A percentile compares a stretch with the other conserved stretches of the same genome.
These are phyloP conservation scores for Acacia acuminata DNA, from an alignment of 306 rosid species.

Conservation along the genomic window DNA sequence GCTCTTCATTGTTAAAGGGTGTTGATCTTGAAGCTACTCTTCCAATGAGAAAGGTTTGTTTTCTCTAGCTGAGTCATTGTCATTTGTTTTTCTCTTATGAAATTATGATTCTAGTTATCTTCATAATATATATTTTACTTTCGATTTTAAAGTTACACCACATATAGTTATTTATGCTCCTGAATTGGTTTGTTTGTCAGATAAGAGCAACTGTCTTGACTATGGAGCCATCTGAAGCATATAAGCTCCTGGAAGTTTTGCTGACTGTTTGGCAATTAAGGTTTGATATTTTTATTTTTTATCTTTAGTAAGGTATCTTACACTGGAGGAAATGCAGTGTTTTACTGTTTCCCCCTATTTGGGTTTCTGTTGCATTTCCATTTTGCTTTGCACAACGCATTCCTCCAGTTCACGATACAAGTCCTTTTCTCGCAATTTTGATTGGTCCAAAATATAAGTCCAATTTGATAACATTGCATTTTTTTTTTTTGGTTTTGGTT, in stretches of 20 bases:
- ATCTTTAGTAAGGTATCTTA: constrained; percentile 18
- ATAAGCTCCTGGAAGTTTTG: constrained; percentile 60
- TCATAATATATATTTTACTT: not conserved
- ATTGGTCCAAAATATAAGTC: not conserved
- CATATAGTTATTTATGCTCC: constrained; percentile 26
- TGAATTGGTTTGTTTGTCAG: constrained; percentile 47
- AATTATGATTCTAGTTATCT: not conserved
- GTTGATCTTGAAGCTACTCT: constrained; percentile 58
- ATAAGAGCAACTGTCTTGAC: constrained; percentile 62
- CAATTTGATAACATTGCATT: not conserved
- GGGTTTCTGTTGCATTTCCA: constrained; percentile 5
- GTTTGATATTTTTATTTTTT: constrained; percentile 43
- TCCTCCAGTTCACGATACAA: not conserved
- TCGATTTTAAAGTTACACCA: not conserved
- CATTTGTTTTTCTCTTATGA: not conserved
- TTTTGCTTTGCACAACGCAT: not conserved
- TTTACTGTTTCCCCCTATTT: constrained; percentile 19
- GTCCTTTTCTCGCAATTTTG: not conserved
- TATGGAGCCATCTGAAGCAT: constrained; percentile 57
- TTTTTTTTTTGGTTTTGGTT: too few species aligned
- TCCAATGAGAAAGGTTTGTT: constrained; percentile 67
- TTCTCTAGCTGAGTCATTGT: constrained; percentile 9
- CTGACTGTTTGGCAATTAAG: constrained; percentile 77
- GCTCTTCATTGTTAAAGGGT: constrained; percentile 53
- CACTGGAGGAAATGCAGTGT: constrained; percentile 6